phyloP scores from a whole-genome alignment of 2,329 filamentous ascomycete genomes.

The Phaeosphaeria sp. region DNA sequence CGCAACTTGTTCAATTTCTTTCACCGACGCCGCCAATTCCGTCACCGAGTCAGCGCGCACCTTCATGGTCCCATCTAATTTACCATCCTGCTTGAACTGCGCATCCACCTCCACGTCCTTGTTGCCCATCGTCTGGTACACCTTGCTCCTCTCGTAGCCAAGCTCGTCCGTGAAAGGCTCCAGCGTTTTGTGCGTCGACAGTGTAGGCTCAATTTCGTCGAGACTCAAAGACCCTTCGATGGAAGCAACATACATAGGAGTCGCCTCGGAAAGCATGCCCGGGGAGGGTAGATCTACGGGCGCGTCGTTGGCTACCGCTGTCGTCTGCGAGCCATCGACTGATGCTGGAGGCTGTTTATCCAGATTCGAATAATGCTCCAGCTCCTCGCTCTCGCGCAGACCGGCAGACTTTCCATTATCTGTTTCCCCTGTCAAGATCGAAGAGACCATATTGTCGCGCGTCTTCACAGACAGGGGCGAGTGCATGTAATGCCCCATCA shows the following conservation, averaged over 20 bases:
- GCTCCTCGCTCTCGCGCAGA: not conserved
- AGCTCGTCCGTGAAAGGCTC: constrained; percentile 25
- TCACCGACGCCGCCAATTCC: constrained; percentile 1
- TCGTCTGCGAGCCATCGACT: not conserved
- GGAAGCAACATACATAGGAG: not conserved
- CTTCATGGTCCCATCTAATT: constrained; percentile 2
- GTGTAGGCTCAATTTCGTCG: constrained; percentile 8
- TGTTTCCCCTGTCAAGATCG: no score
- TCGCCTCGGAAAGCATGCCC: not conserved
- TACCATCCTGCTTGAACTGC: not conserved
- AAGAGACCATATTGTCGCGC: no score
- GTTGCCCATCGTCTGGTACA: constrained; percentile 16
- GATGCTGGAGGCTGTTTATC: not conserved
- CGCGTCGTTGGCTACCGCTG: not conserved
- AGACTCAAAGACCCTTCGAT: constrained; percentile 1
- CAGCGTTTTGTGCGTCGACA: constrained; percentile 3
- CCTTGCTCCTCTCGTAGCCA: constrained; percentile 20
- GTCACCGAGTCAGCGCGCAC: constrained; percentile 22
- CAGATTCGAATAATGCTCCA: not conserved
- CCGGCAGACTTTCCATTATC: not conserved
- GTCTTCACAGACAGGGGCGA: not conserved
- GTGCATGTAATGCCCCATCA: constrained; percentile 24
- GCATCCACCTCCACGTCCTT: constrained; percentile 4
- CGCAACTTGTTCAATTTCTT: not conserved
- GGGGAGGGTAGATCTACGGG: not conserved